Evolutionary conservation across 108 stramenopile genomes (phyloP).

Genomic region (Cylindrotheca closterium): DNA sequence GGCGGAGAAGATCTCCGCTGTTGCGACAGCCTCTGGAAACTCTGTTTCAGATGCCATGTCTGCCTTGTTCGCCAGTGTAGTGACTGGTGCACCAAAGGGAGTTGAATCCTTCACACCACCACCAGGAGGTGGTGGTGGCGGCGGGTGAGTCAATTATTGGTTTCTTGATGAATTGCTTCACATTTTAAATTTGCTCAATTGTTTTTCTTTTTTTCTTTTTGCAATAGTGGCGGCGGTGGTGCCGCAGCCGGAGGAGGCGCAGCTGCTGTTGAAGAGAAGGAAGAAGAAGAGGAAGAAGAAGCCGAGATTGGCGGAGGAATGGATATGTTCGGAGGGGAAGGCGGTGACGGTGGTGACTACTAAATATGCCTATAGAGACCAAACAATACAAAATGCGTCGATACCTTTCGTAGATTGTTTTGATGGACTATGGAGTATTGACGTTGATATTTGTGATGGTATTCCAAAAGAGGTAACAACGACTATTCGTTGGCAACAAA

Average conservation of each 20-base stretch:
- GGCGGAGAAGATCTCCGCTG: slow-evolving; percentile 63
- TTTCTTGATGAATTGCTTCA: not conserved
- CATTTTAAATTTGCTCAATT: not conserved
- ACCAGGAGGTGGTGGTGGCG: slow-evolving; percentile 70
- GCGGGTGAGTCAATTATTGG: slow-evolving; percentile 16
- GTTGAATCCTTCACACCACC: slow-evolving; percentile 42
- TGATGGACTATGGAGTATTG: no score
- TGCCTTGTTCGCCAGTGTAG: slow-evolving; percentile 65
- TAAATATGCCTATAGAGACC: slow-evolving; percentile 12
- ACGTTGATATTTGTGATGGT: no score
- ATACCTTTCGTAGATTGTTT: no score
- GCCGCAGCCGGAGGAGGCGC: slow-evolving; percentile 44
- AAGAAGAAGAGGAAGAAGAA: slow-evolving; percentile 64
- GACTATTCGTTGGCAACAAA: no score
- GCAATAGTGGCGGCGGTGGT: slow-evolving; percentile 43
- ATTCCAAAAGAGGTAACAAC: no score
- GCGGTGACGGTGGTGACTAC: slow-evolving; percentile 52
- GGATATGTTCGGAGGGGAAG: slow-evolving; percentile 63
- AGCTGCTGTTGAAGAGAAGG: slow-evolving; percentile 41
- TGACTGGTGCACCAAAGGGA: slow-evolving; percentile 35
- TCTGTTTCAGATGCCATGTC: slow-evolving; percentile 58
- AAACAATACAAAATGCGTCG: no score
- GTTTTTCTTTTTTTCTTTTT: slow-evolving; percentile 1
- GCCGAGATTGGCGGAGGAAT: slow-evolving; percentile 45
- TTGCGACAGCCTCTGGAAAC: slow-evolving; percentile 76